Percentiles rank a stretch among this genome's conserved stretches.
These are phyloP conservation scores for Phoma sp. DNA, from an alignment of 2,329 filamentous ascomycete genomes.

Conservation along the genomic window DNA sequence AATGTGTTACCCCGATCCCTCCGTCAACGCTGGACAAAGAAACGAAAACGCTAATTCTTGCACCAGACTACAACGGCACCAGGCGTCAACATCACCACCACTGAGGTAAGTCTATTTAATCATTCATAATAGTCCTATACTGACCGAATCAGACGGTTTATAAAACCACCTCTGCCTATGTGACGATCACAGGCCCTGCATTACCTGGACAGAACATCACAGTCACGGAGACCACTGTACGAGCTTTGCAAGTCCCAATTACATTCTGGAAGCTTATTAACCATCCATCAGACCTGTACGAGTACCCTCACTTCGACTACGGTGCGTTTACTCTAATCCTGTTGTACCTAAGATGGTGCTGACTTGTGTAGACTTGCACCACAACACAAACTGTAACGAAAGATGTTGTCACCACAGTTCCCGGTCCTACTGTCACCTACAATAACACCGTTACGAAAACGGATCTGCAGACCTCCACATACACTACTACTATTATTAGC, in stretches of 20 bases:
- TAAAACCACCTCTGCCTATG: background rate
- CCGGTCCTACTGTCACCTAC: constrained; percentile 8
- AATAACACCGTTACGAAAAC: constrained; percentile 13
- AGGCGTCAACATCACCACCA: constrained; percentile 9
- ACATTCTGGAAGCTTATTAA: background rate
- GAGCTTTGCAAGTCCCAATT: background rate
- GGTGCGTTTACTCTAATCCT: background rate
- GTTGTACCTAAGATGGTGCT: background rate
- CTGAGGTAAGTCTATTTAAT: background rate
- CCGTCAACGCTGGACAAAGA: too few relatives aligned
- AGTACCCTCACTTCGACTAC: constrained; percentile 12
- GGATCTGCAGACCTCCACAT: constrained; percentile 9
- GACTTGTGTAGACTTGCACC: constrained; percentile 10
- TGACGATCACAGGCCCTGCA: constrained; percentile 8
- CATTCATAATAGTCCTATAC: background rate
- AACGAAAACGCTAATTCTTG: background rate
- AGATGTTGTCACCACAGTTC: constrained; percentile 9
- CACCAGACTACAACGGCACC: constrained; percentile 7
- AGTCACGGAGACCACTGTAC: constrained; percentile 12
- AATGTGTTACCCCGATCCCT: too few relatives aligned
- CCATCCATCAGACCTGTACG: constrained; percentile 5
- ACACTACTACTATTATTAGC: constrained; percentile 27
- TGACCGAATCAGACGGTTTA: background rate
- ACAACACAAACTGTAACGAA: constrained; percentile 17
- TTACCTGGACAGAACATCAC: constrained; percentile 11